These are phyloP conservation scores for Typha latifolia DNA, from an alignment of 176 grass and related monocot species.

Conservation along the genomic window DNA sequence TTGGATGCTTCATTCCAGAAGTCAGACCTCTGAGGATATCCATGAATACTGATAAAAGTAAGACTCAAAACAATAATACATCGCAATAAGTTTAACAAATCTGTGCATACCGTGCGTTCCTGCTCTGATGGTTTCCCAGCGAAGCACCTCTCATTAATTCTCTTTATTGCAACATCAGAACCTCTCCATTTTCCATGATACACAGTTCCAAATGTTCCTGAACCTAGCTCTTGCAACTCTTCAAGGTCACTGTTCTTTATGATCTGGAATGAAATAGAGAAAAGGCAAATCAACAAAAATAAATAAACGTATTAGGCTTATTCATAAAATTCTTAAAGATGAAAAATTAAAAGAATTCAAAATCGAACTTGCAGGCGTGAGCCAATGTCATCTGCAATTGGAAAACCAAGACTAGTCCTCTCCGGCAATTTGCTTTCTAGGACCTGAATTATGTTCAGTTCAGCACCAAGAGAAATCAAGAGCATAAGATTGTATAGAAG, in stretches of 20 bases:
- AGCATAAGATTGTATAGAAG: neutral
- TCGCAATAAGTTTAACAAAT: conserved; percentile 2
- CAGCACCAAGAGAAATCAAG: conserved; percentile 13
- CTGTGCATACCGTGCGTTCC: conserved; percentile 60
- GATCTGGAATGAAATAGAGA: conserved; percentile 41
- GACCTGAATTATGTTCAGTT: conserved; percentile 36
- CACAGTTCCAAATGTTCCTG: conserved; percentile 94
- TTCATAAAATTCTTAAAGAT: conserved; percentile 2
- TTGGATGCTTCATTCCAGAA: conserved; percentile 99
- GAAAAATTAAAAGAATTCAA: conserved; percentile 7
- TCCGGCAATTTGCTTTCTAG: conserved; percentile 35
- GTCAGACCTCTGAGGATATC: conserved; percentile 56
- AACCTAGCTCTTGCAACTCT: conserved; percentile 88
- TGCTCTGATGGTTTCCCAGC: conserved; percentile 93
- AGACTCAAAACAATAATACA: neutral
- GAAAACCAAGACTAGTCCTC: conserved; percentile 39
- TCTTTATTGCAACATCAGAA: conserved; percentile 93
- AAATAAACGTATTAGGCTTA: neutral
- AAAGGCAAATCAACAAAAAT: conserved; percentile 10
- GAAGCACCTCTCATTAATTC: conserved; percentile 90
- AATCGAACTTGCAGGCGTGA: conserved; percentile 68
- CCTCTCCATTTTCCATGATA: conserved; percentile 99
- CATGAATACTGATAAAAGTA: conserved; percentile 4
- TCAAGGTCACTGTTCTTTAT: conserved; percentile 97
- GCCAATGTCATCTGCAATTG: conserved; percentile 55